Conservation (phyloP, 208 protist genomes). For the Leishmania guyanensis region DNA sequence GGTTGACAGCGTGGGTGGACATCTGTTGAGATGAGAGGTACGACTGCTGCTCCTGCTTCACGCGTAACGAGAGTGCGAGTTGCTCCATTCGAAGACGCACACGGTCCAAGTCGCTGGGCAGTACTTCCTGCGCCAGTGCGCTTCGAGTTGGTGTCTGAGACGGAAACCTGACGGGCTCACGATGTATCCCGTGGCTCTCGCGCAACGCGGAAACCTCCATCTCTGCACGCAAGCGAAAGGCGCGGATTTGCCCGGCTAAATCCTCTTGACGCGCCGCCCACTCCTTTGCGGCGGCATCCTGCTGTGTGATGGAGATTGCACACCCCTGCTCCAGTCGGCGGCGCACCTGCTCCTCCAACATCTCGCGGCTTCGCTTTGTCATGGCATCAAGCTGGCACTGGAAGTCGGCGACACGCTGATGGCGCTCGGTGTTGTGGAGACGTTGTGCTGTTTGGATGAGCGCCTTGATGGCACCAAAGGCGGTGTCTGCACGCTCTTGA, state of each 20-base stretch:
- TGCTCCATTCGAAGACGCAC: conserved; percentile 6
- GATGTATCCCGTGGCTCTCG: neutral
- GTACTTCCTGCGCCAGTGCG: neutral
- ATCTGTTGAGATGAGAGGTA: neutral
- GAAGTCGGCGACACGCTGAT: conserved; percentile 24
- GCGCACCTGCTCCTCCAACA: conserved; percentile 24
- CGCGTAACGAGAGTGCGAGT: conserved; percentile 1
- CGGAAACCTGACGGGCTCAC: neutral
- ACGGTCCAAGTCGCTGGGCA: conserved; percentile 10
- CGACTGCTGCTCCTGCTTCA: conserved; percentile 6
- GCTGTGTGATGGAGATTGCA: conserved; percentile 12
- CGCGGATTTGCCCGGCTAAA: conserved; percentile 12
- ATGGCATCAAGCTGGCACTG: conserved; percentile 15
- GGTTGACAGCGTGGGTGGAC: neutral
- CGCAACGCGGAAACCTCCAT: conserved; percentile 17
- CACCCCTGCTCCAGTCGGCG: conserved; percentile 9
- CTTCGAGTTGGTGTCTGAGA: neutral
- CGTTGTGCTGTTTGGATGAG: conserved; percentile 12
- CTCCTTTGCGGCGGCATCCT: conserved; percentile 12
- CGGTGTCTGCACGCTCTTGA: conserved; percentile 17
- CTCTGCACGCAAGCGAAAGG: conserved; percentile 17
- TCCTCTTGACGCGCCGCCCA: conserved; percentile 9
- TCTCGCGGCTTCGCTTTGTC: conserved; percentile 15
- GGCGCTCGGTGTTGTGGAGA: conserved; percentile 6
- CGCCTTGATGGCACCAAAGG: conserved; percentile 19